These are phyloP conservation scores for Tuber melanosporum DNA, from an alignment of 495 filamentous ascomycete species.

Conservation along the genomic window DNA sequence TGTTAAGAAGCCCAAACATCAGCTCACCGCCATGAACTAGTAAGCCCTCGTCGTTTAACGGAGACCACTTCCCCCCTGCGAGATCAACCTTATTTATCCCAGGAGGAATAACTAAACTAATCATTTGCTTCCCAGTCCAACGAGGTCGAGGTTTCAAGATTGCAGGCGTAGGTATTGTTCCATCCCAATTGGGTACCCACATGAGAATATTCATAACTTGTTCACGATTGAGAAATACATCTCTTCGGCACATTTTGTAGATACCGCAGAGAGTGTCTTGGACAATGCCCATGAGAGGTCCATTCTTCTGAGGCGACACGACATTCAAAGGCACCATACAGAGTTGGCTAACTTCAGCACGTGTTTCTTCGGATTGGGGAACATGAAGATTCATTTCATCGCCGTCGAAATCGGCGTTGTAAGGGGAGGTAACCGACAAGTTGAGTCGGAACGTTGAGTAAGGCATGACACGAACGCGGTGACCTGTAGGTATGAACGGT, in stretches of 20 bases:
- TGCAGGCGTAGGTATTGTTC: conserved; percentile 80
- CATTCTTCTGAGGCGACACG: conserved; percentile 94
- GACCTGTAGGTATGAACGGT: conserved; percentile 42
- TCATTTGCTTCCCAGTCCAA: conserved; percentile 99
- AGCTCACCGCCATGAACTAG: conserved; percentile 81
- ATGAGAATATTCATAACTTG: conserved; percentile 92
- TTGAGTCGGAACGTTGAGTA: conserved; percentile 98
- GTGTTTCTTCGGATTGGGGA: conserved; percentile 90
- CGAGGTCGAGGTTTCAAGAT: conserved; percentile 84
- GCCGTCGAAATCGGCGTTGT: conserved; percentile 99
- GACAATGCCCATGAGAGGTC: conserved; percentile 98
- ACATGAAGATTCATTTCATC: conserved; percentile 99
- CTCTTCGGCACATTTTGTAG: conserved; percentile 91
- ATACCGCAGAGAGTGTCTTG: conserved; percentile 94
- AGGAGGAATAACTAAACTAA: conserved; percentile 82
- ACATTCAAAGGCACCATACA: conserved; percentile 97
- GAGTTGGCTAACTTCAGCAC: conserved; percentile 84
- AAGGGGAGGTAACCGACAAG: conserved; percentile 92
- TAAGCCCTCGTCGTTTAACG: conserved; percentile 70
- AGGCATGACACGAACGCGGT: conserved; percentile 94
- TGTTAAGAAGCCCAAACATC: conserved; percentile 80
- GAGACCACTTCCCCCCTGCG: conserved; percentile 53
- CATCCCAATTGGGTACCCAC: conserved; percentile 97
- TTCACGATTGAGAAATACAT: conserved; percentile 82
- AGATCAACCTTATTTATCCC: conserved; percentile 72